These are phyloP conservation scores for Pseudogymnoascus sp. DNA, from an alignment of 2,329 filamentous ascomycete species.

Conservation along the genomic window DNA sequence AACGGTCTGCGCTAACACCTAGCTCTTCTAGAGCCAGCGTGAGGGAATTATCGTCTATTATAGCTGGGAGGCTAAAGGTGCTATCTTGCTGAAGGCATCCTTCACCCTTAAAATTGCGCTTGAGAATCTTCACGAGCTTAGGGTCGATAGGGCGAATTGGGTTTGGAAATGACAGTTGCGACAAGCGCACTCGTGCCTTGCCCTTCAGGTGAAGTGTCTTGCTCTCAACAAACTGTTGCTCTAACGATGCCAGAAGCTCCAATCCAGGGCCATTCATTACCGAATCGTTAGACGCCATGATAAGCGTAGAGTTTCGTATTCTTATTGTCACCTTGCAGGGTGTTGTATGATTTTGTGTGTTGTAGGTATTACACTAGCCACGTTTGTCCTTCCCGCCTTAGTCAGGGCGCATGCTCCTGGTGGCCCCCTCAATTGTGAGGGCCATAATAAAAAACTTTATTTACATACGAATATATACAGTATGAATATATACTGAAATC, in stretches of 20 bases:
- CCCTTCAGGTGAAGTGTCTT: neutral
- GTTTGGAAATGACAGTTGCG: neutral
- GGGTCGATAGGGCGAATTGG: neutral
- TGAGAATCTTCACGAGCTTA: neutral
- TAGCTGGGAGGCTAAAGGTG: neutral
- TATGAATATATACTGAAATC: neutral
- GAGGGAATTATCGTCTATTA: neutral
- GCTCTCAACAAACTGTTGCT: neutral
- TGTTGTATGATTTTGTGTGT: neutral
- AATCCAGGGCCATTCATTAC: neutral
- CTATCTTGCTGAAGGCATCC: neutral
- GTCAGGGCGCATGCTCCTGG: neutral
- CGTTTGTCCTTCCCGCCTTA: neutral
- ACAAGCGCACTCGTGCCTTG: neutral
- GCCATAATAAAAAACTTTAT: neutral
- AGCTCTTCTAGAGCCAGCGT: neutral
- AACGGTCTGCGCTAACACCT: neutral
- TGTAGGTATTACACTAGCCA: neutral
- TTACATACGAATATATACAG: neutral
- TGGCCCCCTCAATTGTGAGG: neutral
- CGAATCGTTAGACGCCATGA: neutral
- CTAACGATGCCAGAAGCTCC: neutral
- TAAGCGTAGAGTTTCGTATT: neutral
- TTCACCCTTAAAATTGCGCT: neutral
- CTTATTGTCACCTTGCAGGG: neutral